A percentile compares a stretch with the other conserved stretches of the same genome.
phyloP scores from a whole-genome alignment of 1,284 basidiomycete genomes.

The Gymnopus androsaceus region DNA sequence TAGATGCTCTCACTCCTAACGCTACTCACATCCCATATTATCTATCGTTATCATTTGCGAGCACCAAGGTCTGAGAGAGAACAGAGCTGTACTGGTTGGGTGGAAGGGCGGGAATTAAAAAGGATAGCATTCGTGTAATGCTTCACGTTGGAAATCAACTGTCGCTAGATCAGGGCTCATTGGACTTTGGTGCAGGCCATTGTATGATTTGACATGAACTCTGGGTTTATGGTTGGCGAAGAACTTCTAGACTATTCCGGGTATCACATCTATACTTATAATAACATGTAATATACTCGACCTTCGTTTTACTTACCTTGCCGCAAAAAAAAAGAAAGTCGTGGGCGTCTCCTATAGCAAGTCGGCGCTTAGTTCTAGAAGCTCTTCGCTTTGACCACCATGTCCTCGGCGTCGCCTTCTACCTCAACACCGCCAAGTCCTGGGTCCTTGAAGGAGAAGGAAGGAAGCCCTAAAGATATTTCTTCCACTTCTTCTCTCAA shows the following conservation, averaged over 20 bases:
- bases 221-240: background rate
- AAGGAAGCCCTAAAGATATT: constrained; percentile 4
- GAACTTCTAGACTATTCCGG: background rate
- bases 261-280: constrained; percentile 1
- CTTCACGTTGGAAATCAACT: background rate
- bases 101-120: background rate
- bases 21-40: background rate
- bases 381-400: too few relatives aligned
- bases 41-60: too few relatives aligned
- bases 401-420: constrained; percentile 8
- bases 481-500: constrained; percentile 5
- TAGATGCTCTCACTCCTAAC: background rate
- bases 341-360: too few relatives aligned
- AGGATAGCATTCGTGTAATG: background rate
- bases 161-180: background rate
- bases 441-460: constrained; percentile 1
- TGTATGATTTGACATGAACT: too few relatives aligned
- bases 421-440: constrained; percentile 11
- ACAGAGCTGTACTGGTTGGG: background rate
- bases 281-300: background rate
- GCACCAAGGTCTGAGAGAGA: background rate
- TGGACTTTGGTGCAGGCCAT: background rate
- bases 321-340: too few relatives aligned
- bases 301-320: too few relatives aligned
- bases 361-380: too few relatives aligned